These are phyloP conservation scores for Pichia exigua DNA, from an alignment of 805 yeast genomes.

Conservation along the genomic window DNA sequence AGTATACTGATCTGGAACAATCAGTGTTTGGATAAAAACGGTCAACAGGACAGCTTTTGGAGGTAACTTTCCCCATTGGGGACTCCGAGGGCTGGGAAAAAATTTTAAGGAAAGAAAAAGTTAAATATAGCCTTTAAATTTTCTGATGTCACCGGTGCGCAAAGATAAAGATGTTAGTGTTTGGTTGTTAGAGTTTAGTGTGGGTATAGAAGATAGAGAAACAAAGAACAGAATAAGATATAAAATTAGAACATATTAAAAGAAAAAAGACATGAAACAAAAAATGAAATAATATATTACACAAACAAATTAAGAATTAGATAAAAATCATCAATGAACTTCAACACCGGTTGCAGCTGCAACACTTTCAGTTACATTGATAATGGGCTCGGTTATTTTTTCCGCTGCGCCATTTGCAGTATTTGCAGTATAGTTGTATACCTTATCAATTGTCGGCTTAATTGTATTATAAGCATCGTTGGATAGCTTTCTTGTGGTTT, in stretches of 20 bases:
- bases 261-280: not conserved
- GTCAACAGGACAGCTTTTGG: too few species aligned
- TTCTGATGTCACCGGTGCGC: not conserved
- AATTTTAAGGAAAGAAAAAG: not conserved
- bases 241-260: too few species aligned
- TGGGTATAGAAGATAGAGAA: not conserved
- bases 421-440: constrained; percentile 14
- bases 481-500: constrained; percentile 31
- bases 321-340: constrained; percentile 23
- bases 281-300: not conserved
- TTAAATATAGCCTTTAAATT: too few species aligned
- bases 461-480: constrained; percentile 28
- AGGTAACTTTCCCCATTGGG: too few species aligned
- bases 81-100: not conserved
- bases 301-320: not conserved
- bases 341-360: constrained; percentile 14
- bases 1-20: too few species aligned
- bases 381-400: not conserved
- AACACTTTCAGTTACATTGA: not conserved
- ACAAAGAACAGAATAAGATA: not conserved
- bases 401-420: not conserved
- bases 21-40: too few species aligned
- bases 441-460: constrained; percentile 27
- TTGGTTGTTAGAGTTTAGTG: not conserved
- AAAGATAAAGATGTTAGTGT: not conserved